A percentile compares a stretch with the other conserved stretches of the same genome.
Conservation (phyloP, 1,284 basidiomycete genomes). For the Heterobasidion annosum region DNA sequence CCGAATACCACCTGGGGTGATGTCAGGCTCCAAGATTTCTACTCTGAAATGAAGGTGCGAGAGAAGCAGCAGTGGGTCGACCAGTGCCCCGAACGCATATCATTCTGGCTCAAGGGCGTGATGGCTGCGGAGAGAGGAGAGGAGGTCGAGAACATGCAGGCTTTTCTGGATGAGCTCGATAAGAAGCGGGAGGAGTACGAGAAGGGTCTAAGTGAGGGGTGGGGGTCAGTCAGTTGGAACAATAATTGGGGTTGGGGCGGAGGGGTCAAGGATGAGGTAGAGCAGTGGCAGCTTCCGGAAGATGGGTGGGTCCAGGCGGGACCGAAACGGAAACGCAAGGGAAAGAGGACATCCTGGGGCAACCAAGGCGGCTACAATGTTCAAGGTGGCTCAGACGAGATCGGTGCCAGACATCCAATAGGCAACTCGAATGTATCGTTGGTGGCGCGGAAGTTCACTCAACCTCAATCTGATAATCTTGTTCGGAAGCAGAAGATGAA, state of each 20-base stretch:
- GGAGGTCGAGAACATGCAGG: conserved; percentile 35
- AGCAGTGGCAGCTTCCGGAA: not conserved
- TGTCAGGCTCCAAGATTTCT: too few species aligned
- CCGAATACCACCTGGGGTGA: conserved; percentile 1
- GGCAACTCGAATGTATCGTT: conserved; percentile 12
- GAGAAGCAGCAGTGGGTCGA: conserved; percentile 45
- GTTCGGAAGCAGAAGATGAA: conserved; percentile 35
- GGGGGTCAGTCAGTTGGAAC: conserved; percentile 6
- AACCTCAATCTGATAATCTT: conserved; percentile 26
- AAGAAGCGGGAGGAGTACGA: conserved; percentile 14
- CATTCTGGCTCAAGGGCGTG: conserved; percentile 46
- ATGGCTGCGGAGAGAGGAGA: conserved; percentile 42
- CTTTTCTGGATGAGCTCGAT: conserved; percentile 33
- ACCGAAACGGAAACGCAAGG: not conserved
- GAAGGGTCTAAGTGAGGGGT: conserved; percentile 5
- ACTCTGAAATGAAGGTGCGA: conserved; percentile 23
- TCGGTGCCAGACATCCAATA: conserved; percentile 4
- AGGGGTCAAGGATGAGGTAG: conserved; percentile 6
- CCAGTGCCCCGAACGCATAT: conserved; percentile 22
- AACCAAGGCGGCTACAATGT: not conserved
- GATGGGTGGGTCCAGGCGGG: not conserved
- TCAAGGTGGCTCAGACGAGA: not conserved
- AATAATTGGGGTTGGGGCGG: conserved; percentile 7
- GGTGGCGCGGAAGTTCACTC: conserved; percentile 43
- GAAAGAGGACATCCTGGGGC: not conserved